Evolutionary conservation across 2,329 filamentous ascomycete genomes (phyloP).

Genomic region (Phoma sp.): DNA sequence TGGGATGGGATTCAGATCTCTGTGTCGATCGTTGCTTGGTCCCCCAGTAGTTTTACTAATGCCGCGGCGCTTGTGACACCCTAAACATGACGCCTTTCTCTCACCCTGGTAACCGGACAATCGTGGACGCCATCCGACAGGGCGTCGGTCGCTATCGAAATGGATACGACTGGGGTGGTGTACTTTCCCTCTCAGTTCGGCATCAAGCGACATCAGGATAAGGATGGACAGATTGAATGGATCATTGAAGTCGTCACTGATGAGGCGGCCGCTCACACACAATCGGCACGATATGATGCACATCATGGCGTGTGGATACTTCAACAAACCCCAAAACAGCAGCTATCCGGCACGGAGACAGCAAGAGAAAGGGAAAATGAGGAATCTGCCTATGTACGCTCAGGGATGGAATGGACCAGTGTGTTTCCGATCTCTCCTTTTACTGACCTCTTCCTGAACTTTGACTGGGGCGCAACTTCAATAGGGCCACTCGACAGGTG

Average conservation of each 20-base stretch:
- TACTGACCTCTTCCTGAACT: not conserved
- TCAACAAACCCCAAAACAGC: not conserved
- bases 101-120: not conserved
- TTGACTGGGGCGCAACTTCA: constrained; percentile 3
- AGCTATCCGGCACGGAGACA: not conserved
- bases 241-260: constrained; percentile 4
- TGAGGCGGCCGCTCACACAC: not conserved
- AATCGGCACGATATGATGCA: constrained; percentile 4
- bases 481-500: constrained; percentile 2
- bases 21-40: not conserved
- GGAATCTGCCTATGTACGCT: not conserved
- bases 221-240: not conserved
- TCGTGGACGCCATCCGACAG: not conserved
- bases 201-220: not conserved
- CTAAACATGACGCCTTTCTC: not conserved
- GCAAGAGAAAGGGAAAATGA: not conserved
- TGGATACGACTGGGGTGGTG: not conserved
- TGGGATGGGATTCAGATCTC: not conserved
- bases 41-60: not conserved
- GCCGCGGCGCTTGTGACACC: not conserved
- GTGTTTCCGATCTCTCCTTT: not conserved
- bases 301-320: constrained; percentile 4
- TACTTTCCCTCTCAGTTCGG: not conserved
- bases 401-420: not conserved
- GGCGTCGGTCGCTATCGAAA: not conserved